Base-by-base conservation (phyloP, 768 basidiomycete species). In the Paxillus ammoniavirescens region DNA sequence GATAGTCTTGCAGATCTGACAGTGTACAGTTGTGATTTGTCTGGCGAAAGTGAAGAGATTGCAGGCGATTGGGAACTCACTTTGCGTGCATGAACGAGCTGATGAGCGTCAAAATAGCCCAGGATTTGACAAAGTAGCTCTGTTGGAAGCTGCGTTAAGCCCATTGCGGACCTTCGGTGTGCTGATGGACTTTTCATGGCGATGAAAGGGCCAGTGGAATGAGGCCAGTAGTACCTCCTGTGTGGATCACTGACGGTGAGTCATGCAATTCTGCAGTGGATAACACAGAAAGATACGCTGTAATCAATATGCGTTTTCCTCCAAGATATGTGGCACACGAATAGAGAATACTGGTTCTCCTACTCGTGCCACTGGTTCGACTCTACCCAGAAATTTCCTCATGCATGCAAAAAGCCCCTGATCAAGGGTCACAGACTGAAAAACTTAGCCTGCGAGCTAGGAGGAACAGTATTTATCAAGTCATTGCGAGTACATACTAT, bases 1-100 rank as follows among this genome's bases (percentile, higher is more conserved):
- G 43, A 80, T 66, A 44, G 67, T 61, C 66, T 72, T 74, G 47
- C 73, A 68, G 36, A 74, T 69, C 80, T 81, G 60, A 42, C 37
- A 4, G 14, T 4, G 38, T 26, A 7, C 33, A 33, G 46, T 52
- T 43, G 31, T 35, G 6, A 28, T 36, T 53, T 38, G 12, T 36
- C 14, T 4, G 35, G 35, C 3, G 33, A 30, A 31, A 31, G 31
- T 30, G 37, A 37, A 14, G 41, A 50, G 53, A 35, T 9, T 23
- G 28, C 45, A 9, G 2, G 31, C 10, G 7, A 31, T 4, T 10
- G 10, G 18, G n/a, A 13, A 43, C 64, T 50, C 56, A 75, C 75
- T 47, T 59, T 17, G 30, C 64, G 68, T 56, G 71, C 75, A 6
- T 48, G 61, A 30, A 76, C 53, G 28, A 79, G 65, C 61, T 77